Percentiles rank a stretch among this genome's conserved stretches.
Evolutionary conservation across 2,329 filamentous ascomycete species (phyloP).

Genomic region (Cladosporium sp.): DNA sequence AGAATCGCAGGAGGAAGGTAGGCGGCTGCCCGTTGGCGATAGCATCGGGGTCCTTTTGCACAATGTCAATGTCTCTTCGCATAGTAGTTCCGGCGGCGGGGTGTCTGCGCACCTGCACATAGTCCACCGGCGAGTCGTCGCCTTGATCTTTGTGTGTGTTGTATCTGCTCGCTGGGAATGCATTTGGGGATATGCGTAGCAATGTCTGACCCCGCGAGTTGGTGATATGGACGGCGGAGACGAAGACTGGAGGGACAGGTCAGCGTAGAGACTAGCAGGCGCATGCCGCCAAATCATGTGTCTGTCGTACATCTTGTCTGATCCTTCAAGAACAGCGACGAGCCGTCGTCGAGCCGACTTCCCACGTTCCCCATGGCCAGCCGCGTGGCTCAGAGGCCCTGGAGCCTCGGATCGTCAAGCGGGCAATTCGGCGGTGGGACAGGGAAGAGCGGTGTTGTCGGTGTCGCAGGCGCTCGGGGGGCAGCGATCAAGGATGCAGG

Average conservation of each 20-base stretch:
- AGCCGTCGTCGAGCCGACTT: conserved; percentile 80
- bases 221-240: conserved; percentile 75
- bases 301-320: conserved; percentile 75
- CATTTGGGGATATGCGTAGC: conserved; percentile 74
- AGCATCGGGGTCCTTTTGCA: conserved; percentile 68
- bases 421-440: conserved; percentile 18
- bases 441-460: background rate
- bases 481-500: background rate
- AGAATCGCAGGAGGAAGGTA: conserved; percentile 76
- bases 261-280: conserved; percentile 2
- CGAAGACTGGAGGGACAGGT: conserved; percentile 58
- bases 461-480: background rate
- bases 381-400: conserved; percentile 16
- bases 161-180: conserved; percentile 76
- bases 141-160: conserved; percentile 63
- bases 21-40: conserved; percentile 42
- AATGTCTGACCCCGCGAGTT: conserved; percentile 73
- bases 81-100: conserved; percentile 2
- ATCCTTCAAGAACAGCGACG: conserved; percentile 76
- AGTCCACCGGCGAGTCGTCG: conserved; percentile 76
- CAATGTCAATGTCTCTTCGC: background rate
- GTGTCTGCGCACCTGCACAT: conserved; percentile 65
- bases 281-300: conserved; percentile 13
- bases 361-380: conserved; percentile 77
- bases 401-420: conserved; percentile 15